These are phyloP conservation scores for Trichophyton schoenleinii DNA, from an alignment of 2,329 filamentous ascomycete genomes.

Conservation along the genomic window DNA sequence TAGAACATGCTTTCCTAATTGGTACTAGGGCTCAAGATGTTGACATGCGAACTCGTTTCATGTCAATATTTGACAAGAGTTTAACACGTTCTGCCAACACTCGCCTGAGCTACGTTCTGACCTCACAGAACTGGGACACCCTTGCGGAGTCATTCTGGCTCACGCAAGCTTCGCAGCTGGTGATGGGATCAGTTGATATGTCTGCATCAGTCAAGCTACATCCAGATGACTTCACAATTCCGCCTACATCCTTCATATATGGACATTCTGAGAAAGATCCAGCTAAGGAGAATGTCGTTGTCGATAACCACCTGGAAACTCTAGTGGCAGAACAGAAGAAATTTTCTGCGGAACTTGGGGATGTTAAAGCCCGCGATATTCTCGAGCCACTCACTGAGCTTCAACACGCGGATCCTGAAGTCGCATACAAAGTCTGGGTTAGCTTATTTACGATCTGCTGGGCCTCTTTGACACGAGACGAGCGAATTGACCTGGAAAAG, in stretches of 20 bases:
- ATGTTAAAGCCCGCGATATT: slow-evolving; percentile 76
- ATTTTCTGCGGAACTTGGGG: slow-evolving; percentile 73
- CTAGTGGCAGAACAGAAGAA: slow-evolving; percentile 66
- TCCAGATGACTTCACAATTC: slow-evolving; percentile 67
- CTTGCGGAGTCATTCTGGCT: slow-evolving; percentile 94
- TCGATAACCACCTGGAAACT: slow-evolving; percentile 69
- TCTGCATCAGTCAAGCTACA: slow-evolving; percentile 67
- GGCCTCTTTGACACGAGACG: slow-evolving; percentile 76
- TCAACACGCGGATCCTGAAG: slow-evolving; percentile 71
- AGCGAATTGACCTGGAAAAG: slow-evolving; percentile 78
- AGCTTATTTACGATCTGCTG: slow-evolving; percentile 85
- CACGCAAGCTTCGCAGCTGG: slow-evolving; percentile 81
- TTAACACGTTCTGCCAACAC: slow-evolving; percentile 85
- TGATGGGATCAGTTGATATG: slow-evolving; percentile 83
- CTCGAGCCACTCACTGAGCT: slow-evolving; percentile 83
- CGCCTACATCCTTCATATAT: slow-evolving; percentile 61
- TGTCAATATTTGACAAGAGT: slow-evolving; percentile 90
- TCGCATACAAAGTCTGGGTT: slow-evolving; percentile 84
- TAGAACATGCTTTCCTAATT: slow-evolving; percentile 97
- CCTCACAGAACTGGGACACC: slow-evolving; percentile 93
- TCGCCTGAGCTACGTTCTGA: slow-evolving; percentile 76
- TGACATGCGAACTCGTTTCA: slow-evolving; percentile 92
- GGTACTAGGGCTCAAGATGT: slow-evolving; percentile 87
- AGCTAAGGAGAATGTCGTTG: slow-evolving; percentile 51
- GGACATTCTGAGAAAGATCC: slow-evolving; percentile 60